Evolutionary conservation across 2,329 filamentous ascomycete species (phyloP).

Genomic region (Fusarium sp.): DNA sequence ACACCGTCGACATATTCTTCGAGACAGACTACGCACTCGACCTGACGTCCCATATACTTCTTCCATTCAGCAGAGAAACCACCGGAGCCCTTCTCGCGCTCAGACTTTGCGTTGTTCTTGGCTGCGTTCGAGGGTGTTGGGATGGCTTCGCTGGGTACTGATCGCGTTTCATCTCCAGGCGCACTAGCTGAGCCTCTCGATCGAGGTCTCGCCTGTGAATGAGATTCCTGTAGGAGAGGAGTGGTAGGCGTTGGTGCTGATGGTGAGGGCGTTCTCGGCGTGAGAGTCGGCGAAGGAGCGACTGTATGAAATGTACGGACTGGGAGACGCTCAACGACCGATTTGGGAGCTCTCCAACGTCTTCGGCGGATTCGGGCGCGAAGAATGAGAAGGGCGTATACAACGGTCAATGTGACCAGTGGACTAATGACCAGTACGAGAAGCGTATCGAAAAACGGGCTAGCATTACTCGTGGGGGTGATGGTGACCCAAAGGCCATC

Average conservation of each 20-base stretch:
- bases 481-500: conserved; percentile 97
- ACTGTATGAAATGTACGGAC: conserved; percentile 96
- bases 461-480: conserved; percentile 87
- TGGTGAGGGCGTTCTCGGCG: conserved; percentile 70
- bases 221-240: conserved; percentile 75
- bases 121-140: conserved; percentile 51
- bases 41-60: conserved; percentile 74
- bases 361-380: conserved; percentile 88
- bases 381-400: conserved; percentile 88
- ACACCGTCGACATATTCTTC: conserved; percentile 97
- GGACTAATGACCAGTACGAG: conserved; percentile 97
- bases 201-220: conserved; percentile 67
- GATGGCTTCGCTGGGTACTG: conserved; percentile 57
- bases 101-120: conserved; percentile 47
- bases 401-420: conserved; percentile 88
- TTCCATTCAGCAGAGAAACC: conserved; percentile 66
- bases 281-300: conserved; percentile 65
- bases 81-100: conserved; percentile 61
- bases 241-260: conserved; percentile 77
- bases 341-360: conserved; percentile 97
- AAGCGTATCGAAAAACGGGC: conserved; percentile 94
- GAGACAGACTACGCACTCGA: conserved; percentile 95
- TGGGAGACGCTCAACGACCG: conserved; percentile 91
- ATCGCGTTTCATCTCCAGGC: conserved; percentile 60
- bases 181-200: conserved; percentile 73